A percentile compares a stretch with the other conserved stretches of the same genome.
Conservation (phyloP, 192 early-diverging fungal species). For the Kappamyces sp. region DNA sequence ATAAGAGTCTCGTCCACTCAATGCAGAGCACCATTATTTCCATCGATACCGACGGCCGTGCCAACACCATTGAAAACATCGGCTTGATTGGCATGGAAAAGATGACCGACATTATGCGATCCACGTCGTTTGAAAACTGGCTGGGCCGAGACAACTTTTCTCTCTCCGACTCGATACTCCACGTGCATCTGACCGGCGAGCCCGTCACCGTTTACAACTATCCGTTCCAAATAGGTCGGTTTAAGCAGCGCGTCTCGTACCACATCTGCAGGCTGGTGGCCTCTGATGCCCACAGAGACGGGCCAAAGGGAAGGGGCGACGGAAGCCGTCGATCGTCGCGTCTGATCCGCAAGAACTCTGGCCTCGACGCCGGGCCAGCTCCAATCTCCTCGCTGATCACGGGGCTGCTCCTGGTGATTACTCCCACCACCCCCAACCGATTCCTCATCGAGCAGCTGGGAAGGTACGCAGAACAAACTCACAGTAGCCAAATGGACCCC, state of each 20-base stretch:
- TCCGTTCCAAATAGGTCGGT: no score
- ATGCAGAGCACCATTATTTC: constrained; percentile 22
- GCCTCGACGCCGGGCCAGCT: no score
- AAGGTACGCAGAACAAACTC: neutral
- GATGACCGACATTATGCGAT: constrained; percentile 15
- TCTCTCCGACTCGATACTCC: neutral
- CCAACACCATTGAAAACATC: constrained; percentile 30
- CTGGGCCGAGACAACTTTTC: constrained; percentile 16
- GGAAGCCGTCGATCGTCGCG: no score
- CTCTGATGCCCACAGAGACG: no score
- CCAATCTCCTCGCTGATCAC: no score
- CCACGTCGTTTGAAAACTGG: constrained; percentile 39
- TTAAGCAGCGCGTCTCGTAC: no score
- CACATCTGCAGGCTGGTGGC: no score
- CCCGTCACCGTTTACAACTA: neutral
- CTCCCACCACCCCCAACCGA: neutral
- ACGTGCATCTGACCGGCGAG: neutral
- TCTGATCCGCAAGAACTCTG: no score
- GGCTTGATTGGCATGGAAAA: constrained; percentile 17
- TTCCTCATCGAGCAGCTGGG: neutral
- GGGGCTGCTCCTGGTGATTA: neutral
- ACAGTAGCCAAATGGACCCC: neutral
- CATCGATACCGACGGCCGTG: constrained; percentile 25
- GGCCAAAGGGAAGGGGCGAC: no score
- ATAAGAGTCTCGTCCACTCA: constrained; percentile 7